Base-by-base conservation (phyloP, 2,329 filamentous ascomycete species). In the Metarhizium anisopliae region DNA sequence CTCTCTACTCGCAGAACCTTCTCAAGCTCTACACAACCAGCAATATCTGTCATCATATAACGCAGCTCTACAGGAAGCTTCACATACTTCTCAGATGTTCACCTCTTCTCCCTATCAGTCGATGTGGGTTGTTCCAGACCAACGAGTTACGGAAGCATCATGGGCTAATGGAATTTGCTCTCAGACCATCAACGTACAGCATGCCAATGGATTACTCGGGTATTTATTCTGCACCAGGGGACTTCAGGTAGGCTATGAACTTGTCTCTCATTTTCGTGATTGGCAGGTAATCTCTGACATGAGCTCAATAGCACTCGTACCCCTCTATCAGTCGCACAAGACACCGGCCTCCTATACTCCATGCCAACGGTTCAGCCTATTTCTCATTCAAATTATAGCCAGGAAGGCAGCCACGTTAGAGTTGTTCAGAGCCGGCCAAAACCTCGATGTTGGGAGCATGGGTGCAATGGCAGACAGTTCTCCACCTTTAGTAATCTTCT, bases 381-480 rank as follows among this genome's bases (percentile, higher is more conserved):
- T 25, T 69, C 70, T 45, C 66, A 66, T 57, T 56, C 65, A 45
- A 59, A 62, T 60, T 59, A 62, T 61, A 62, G 62, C 60, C 69
- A 73, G 59, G 72, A 75, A 59, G 68, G 70, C 42, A 68, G 74
- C 47, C 75, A 83, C 61, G 84, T 89, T 43, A 80, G 88, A 57
- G 83, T 91, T 16, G 79, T 91, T 18, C 86, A 88, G 68, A 85
- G 84, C 63, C 82, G 89, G 61, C 90, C 90, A n/a, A 95, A 95
- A 73, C 91, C 92, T 50, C 90, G 95, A 68, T 96, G 93, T 72
- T 97, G 90, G 89, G 93, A 96, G 59, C 93, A 97, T 67, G 93
- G 92, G 11, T 97, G 93, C 77, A 96, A 96, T 65, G 93, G 93
- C 20, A 85, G 92, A 35, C 89, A 95, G 66, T 97, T 97, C 67